A percentile compares a stretch with the other conserved stretches of the same genome.
These are phyloP conservation scores for Fusarium ambrosium DNA, from an alignment of 2,329 filamentous ascomycete species.

Conservation along the genomic window DNA sequence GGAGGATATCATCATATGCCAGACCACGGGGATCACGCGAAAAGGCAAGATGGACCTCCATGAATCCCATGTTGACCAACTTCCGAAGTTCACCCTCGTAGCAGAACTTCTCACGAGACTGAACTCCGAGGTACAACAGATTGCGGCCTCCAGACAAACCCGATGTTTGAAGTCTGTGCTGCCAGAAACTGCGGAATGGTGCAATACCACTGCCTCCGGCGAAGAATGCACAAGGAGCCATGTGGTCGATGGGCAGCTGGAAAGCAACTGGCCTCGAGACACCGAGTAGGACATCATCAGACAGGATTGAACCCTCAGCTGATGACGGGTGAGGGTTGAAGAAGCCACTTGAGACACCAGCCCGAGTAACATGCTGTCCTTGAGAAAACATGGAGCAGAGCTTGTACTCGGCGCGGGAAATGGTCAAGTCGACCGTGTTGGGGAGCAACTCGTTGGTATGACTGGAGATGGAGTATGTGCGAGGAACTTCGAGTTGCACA, in stretches of 20 bases:
- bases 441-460: constrained; percentile 65
- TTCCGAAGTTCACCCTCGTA: constrained; percentile 40
- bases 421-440: constrained; percentile 63
- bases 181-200: constrained; percentile 68
- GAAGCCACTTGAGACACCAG: constrained; percentile 67
- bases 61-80: constrained; percentile 58
- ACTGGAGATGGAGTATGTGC: constrained; percentile 67
- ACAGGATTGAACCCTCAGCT: constrained; percentile 54
- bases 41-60: constrained; percentile 67
- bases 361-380: constrained; percentile 50
- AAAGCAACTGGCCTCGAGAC: constrained; percentile 66
- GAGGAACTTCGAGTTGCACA: constrained; percentile 63
- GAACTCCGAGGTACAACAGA: constrained; percentile 65
- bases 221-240: constrained; percentile 66
- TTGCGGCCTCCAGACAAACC: constrained; percentile 59
- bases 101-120: constrained; percentile 62
- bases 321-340: constrained; percentile 59
- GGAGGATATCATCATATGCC: constrained; percentile 56
- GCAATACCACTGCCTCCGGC: constrained; percentile 68
- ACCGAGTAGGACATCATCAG: constrained; percentile 64
- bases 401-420: constrained; percentile 66
- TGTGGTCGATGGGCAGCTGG: constrained; percentile 64
- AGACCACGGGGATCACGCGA: constrained; percentile 64
- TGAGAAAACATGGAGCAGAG: constrained; percentile 59
- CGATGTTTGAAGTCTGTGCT: constrained; percentile 54